A percentile compares a stretch with the other conserved stretches of the same genome.
Conservation (phyloP, 208 protist species). For the Crithidia mellificae region DNA sequence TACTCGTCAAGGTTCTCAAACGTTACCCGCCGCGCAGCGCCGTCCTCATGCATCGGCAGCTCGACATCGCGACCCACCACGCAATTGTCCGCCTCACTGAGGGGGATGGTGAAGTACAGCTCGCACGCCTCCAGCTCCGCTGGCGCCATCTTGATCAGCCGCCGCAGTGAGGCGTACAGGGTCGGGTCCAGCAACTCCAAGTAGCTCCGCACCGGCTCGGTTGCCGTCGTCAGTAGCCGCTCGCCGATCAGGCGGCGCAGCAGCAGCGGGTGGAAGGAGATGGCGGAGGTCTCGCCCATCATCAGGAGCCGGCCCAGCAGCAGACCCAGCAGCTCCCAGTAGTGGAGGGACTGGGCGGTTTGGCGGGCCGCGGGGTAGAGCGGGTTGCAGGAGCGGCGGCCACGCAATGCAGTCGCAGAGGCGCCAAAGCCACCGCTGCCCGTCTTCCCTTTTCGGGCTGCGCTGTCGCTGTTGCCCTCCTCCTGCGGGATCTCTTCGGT, state of each 20-base stretch:
- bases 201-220: constrained; percentile 15
- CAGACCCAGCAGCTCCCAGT: constrained; percentile 72
- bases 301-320: constrained; percentile 67
- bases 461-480: not conserved
- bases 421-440: not conserved
- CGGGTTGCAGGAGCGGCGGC: constrained; percentile 22
- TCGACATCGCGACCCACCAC: not conserved
- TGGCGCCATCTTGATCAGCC: constrained; percentile 31
- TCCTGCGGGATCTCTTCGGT: constrained; percentile 40
- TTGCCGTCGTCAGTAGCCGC: not conserved
- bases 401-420: not conserved
- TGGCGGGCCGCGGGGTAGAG: constrained; percentile 37
- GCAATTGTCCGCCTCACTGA: constrained; percentile 30
- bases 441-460: too few species aligned
- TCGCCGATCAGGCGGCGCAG: constrained; percentile 56
- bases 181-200: constrained; percentile 52
- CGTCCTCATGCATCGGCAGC: constrained; percentile 28
- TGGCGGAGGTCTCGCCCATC: constrained; percentile 43
- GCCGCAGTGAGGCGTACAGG: constrained; percentile 43
- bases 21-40: constrained; percentile 32
- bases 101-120: constrained; percentile 60
- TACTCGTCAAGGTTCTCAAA: constrained; percentile 56
- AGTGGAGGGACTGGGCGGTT: constrained; percentile 33
- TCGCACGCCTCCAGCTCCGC: constrained; percentile 51
- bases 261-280: constrained; percentile 69